A percentile compares a stretch with the other conserved stretches of the same genome.
phyloP scores from a whole-genome alignment of 2,329 filamentous ascomycete species.

The Ramichloridium luteum region DNA sequence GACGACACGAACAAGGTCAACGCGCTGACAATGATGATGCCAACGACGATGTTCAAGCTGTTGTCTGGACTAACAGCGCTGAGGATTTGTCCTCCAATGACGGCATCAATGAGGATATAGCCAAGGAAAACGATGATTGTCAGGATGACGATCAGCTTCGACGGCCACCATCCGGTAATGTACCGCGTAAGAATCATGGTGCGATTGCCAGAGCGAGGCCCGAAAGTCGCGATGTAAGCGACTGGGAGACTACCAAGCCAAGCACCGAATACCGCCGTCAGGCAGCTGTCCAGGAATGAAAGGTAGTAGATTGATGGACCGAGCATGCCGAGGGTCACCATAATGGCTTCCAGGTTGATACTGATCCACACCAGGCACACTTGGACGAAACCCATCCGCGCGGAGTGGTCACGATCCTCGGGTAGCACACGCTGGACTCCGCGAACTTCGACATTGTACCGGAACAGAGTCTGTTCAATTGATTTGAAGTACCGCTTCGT shows the following conservation, averaged over 20 bases:
- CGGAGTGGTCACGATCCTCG: slow-evolving; percentile 42
- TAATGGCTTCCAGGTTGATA: slow-evolving; percentile 51
- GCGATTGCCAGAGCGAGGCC: slow-evolving; percentile 47
- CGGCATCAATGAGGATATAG: slow-evolving; percentile 51
- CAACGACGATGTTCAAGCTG: slow-evolving; percentile 51
- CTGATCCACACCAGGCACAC: slow-evolving; percentile 49
- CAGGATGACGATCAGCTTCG: slow-evolving; percentile 49
- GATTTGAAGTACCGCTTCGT: slow-evolving; percentile 7
- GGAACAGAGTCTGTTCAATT: slow-evolving; percentile 32
- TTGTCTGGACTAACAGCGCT: slow-evolving; percentile 49
- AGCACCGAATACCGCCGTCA: slow-evolving; percentile 47
- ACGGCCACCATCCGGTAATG: slow-evolving; percentile 50
- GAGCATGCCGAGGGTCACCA: slow-evolving; percentile 52
- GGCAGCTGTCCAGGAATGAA: slow-evolving; percentile 44
- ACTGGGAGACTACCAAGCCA: slow-evolving; percentile 43
- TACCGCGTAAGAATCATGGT: slow-evolving; percentile 52
- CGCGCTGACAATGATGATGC: slow-evolving; percentile 52
- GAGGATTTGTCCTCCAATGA: slow-evolving; percentile 56
- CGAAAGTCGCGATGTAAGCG: slow-evolving; percentile 51
- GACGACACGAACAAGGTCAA: slow-evolving; percentile 53
- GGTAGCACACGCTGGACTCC: slow-evolving; percentile 48
- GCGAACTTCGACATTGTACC: slow-evolving; percentile 46
- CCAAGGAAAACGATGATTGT: slow-evolving; percentile 49
- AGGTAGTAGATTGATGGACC: slow-evolving; percentile 47
- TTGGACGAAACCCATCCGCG: slow-evolving; percentile 43